A percentile compares a stretch with the other conserved stretches of the same genome.
Evolutionary conservation across 2,329 filamentous ascomycete genomes (phyloP).

Genomic region (Phyllosticta ampelicida): DNA sequence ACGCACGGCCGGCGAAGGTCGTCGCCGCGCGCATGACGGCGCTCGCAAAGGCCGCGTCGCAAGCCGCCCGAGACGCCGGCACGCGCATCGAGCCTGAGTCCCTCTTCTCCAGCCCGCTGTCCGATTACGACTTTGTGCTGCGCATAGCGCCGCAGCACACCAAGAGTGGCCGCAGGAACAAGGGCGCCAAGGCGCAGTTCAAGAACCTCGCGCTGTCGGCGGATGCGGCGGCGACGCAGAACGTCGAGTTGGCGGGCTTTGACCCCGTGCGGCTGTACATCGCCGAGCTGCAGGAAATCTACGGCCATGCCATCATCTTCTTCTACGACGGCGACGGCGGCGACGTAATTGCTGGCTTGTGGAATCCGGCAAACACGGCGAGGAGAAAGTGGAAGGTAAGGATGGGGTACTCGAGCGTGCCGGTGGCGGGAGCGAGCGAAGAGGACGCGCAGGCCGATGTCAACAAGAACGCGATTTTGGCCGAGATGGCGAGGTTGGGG

Average conservation of each 20-base stretch:
- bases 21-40: conserved; percentile 74
- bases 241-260: conserved; percentile 40
- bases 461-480: conserved; percentile 56
- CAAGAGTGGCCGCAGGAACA: conserved; percentile 21
- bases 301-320: conserved; percentile 62
- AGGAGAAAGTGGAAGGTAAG: conserved; percentile 58
- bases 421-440: conserved; percentile 25
- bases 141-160: conserved; percentile 51
- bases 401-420: conserved; percentile 55
- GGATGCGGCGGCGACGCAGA: conserved; percentile 21
- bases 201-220: conserved; percentile 66
- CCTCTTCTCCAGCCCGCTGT: conserved; percentile 62
- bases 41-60: conserved; percentile 65
- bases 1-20: conserved; percentile 61
- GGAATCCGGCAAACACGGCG: conserved; percentile 46
- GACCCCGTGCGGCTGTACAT: conserved; percentile 55
- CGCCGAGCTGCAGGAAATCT: conserved; percentile 55
- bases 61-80: conserved; percentile 32
- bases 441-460: conserved; percentile 45
- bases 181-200: conserved; percentile 44
- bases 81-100: conserved; percentile 34
- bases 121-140: conserved; percentile 80
- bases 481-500: conserved; percentile 58
- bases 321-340: conserved; percentile 59
- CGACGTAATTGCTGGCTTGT: conserved; percentile 51